Evolutionary conservation across 345 rosid species (phyloP), one percentile per base, ranked within the genome.

Genomic region (Boechera stricta): DNA sequence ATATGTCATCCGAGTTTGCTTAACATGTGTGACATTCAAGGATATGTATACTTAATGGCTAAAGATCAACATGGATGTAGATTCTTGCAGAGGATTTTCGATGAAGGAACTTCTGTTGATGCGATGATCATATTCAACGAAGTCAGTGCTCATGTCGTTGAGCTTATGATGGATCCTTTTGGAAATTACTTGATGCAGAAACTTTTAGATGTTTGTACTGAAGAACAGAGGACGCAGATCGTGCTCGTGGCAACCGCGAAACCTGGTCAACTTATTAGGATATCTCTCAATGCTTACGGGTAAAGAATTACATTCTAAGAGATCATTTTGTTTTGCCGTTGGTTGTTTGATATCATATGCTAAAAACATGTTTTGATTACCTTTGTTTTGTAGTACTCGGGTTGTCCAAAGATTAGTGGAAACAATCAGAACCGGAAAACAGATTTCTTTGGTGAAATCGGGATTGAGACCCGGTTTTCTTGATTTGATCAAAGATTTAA

Each of bases 391-490:
- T 62, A 89, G 94, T 35, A 89, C 94, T 60, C 86, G 94, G 3
- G 94, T 86, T 26, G 87, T 88, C 8, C 94, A 90, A 80, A 86
- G 85, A 79, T 72, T 90, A 73, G 85, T 90, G 56, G 90, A 86
- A 84, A 86, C 92, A 62, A 83, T 90, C 35, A 84, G 73, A 77
- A 87, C 88, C 11, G 83, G 84, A 33, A 85, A 86, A 63, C 91
- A 90, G 65, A 82, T 84, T 75, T 80, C 84, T 2, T 72, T 83
- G 15, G 86, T 90, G 63, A 69, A 86, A 55, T 64, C 81, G 7
- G 87, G 89, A 4, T 80, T 87, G 69, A 79, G 85, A 55, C 89
- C 94, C 16, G 94, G 94, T 11, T 81, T 87, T 71, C 82, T 85
- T 4, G 84, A 85, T 33, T 86, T 90, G 56, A 82, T 86, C 48